Percentiles rank a stretch among this genome's conserved stretches.
These are phyloP conservation scores for Trichosporon ovoides DNA, from an alignment of 1,284 basidiomycete species.

Conservation along the genomic window DNA sequence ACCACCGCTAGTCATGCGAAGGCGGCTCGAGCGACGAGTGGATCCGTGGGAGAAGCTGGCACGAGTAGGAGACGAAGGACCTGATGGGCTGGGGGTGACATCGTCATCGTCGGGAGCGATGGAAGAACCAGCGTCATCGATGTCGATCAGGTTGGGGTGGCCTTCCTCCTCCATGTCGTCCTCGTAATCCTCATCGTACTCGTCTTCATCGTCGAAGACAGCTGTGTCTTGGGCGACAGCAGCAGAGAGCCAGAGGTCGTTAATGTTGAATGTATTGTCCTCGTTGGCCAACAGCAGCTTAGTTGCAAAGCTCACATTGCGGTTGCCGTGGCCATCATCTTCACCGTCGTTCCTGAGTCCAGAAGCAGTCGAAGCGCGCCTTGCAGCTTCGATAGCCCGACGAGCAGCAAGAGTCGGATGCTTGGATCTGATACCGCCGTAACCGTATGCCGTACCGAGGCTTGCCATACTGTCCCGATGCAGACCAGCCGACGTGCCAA, in stretches of 20 bases:
- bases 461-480: constrained; percentile 40
- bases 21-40: constrained; percentile 7
- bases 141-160: not conserved
- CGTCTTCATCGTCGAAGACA: constrained; percentile 49
- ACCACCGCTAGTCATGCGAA: constrained; percentile 8
- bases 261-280: constrained; percentile 50
- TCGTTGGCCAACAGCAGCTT: constrained; percentile 65
- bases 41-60: not conserved
- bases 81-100: constrained; percentile 5
- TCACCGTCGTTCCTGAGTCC: constrained; percentile 27
- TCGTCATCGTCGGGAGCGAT: constrained; percentile 16
- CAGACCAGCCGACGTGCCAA: not conserved
- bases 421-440: constrained; percentile 49
- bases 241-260: constrained; percentile 50
- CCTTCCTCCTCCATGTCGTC: constrained; percentile 19
- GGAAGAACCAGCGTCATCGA: constrained; percentile 11
- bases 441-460: constrained; percentile 32
- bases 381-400: constrained; percentile 45
- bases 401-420: constrained; percentile 48
- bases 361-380: constrained; percentile 39
- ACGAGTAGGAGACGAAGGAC: constrained; percentile 1
- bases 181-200: constrained; percentile 29
- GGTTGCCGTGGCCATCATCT: constrained; percentile 25
- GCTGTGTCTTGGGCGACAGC: constrained; percentile 49
- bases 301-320: constrained; percentile 63